Evolutionary conservation across 108 stramenopile species (phyloP), one percentile per base, ranked within the genome.

Genomic region (Seminavis robusta): DNA sequence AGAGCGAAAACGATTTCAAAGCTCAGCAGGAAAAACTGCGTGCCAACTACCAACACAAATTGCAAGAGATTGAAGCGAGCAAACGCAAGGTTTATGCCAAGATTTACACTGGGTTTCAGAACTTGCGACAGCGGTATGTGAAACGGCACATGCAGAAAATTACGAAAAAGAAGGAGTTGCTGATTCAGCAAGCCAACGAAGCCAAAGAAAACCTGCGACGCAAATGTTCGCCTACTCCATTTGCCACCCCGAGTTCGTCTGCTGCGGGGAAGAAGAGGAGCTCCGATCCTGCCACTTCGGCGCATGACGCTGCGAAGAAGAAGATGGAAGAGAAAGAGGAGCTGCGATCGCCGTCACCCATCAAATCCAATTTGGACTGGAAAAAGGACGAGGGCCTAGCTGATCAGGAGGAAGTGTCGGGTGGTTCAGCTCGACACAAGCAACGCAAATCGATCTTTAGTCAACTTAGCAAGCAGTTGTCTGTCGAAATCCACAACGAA

Each of bases 401-500:
- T 37, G 10, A 11, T 37, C 13, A 11, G 36, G 13, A 37, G 13
- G 52, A 53, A 13, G 34, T 13, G 4, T 67, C 55, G 1, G 79
- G 76, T 4, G 60, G 79, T 16, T 81, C 77, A 6, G 28, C 62
- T 16, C 73, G 87, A 10, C 83, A 88, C 54, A 88, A 82, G 42
- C 83, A 80, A 29, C 67, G 87, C 8, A 88, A 88, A 47, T 56
- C 53, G 3, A 43, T 77, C 6, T 57, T 80, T 39, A 82, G 65
- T 33, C 73, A 69, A 31, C 70, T 76, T 30, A 31, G 57, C n/a
- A 60, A 69, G 26, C 83, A 84, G 48, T 30, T 88, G 28, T 73
- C 79, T 1, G 58, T 85, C 8, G 88, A 89, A 56, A 81, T 89
- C 10, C 83, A 89, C 69, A 89, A 89, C 46, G 88, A 89, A 73